These are phyloP conservation scores for Emiliania huxleyi DNA, from an alignment of 78 protist genomes.

Conservation along the genomic window DNA sequence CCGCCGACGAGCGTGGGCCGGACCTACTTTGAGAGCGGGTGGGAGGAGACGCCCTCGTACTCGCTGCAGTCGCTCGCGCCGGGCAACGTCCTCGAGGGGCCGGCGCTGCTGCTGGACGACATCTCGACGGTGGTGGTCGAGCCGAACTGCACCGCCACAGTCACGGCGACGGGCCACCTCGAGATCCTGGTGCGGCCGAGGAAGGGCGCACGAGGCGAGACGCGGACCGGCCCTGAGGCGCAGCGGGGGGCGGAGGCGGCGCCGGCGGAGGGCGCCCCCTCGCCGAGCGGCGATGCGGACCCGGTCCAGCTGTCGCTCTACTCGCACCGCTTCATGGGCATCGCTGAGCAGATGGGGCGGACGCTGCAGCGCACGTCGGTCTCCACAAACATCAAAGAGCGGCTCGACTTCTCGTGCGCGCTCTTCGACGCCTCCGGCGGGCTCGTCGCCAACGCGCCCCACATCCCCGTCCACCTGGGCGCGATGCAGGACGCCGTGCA, in stretches of 20 bases:
- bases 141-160: not conserved
- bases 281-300: conserved; percentile 30
- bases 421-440: conserved; percentile 65
- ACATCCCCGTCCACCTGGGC: conserved; percentile 94
- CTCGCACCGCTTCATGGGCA: conserved; percentile 90
- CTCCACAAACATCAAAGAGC: conserved; percentile 87
- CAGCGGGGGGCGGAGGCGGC: not conserved
- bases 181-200: conserved; percentile 47
- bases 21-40: conserved; percentile 20
- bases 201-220: not conserved
- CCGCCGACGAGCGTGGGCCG: not conserved
- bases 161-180: conserved; percentile 73
- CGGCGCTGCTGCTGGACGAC: conserved; percentile 76
- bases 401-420: conserved; percentile 94
- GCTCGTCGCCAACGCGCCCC: conserved; percentile 93
- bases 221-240: not conserved
- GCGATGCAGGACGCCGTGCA: conserved; percentile 79
- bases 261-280: not conserved
- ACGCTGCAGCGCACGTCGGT: conserved; percentile 89
- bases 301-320: conserved; percentile 79
- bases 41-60: conserved; percentile 62
- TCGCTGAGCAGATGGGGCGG: conserved; percentile 97
- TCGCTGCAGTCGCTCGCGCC: conserved; percentile 23
- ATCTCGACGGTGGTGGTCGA: conserved; percentile 83
- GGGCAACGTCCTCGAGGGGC: conserved; percentile 67